Evolutionary conservation across 2,329 filamentous ascomycete genomes (phyloP).

Genomic region (Passalora sequoiae): DNA sequence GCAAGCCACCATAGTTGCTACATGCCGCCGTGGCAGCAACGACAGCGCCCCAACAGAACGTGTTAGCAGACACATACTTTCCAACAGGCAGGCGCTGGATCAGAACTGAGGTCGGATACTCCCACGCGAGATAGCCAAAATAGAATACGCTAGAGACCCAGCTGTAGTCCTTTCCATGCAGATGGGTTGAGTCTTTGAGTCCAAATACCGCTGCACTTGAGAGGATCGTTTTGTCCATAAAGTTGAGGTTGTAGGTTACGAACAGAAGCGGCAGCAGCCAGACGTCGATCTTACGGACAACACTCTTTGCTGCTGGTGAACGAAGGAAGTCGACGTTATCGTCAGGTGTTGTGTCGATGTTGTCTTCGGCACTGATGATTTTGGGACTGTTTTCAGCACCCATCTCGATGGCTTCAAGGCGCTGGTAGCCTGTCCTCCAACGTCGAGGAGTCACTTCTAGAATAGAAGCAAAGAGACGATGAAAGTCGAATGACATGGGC

Average conservation of each 20-base stretch:
- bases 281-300: constrained; percentile 19
- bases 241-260: constrained; percentile 20
- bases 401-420: too few species aligned
- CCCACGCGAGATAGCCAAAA: constrained; percentile 20
- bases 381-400: too few species aligned
- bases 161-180: constrained; percentile 17
- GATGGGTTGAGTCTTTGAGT: constrained; percentile 13
- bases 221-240: constrained; percentile 22
- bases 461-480: too few species aligned
- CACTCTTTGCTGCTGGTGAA: constrained; percentile 7
- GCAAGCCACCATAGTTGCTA: constrained; percentile 32
- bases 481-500: too few species aligned
- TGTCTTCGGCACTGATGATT: too few species aligned
- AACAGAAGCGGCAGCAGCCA: constrained; percentile 18
- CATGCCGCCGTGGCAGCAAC: constrained; percentile 34
- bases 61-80: constrained; percentile 19
- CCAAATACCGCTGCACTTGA: constrained; percentile 20
- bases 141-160: constrained; percentile 20
- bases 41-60: constrained; percentile 32
- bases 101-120: constrained; percentile 18
- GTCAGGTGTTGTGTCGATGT: background rate
- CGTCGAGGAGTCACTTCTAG: too few species aligned
- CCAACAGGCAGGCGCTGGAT: constrained; percentile 17
- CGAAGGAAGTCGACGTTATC: background rate
- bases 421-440: too few species aligned